Percentiles rank a stretch among this genome's conserved stretches.
phyloP scores from a whole-genome alignment of 345 rosid species.

The Trapa incisa region DNA sequence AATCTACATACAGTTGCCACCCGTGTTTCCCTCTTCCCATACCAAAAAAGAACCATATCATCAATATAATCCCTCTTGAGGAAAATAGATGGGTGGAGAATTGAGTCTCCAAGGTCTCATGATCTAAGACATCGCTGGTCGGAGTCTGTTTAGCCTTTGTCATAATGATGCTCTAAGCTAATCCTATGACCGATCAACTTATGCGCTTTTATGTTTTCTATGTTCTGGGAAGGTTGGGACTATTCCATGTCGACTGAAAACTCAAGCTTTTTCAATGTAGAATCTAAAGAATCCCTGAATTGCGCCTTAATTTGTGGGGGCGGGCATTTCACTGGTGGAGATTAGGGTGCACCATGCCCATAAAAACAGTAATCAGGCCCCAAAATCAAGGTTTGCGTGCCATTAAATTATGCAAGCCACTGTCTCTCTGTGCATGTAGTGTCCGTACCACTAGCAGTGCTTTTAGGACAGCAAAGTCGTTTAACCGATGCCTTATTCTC shows the following conservation, averaged over 20 bases:
- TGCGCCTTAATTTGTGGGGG: slow-evolving; percentile 43
- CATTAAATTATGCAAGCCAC: neutral
- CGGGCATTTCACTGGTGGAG: slow-evolving; percentile 17
- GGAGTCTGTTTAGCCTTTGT: no score
- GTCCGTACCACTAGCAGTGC: neutral
- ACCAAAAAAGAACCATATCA: no score
- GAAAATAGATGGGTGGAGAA: no score
- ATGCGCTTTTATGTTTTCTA: neutral
- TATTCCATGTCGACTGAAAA: neutral
- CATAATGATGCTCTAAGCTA: no score
- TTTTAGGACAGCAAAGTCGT: neutral
- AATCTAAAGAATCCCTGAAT: slow-evolving; percentile 24
- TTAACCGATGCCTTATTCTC: neutral
- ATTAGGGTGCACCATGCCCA: neutral
- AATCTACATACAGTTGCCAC: no score
- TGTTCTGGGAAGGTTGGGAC: neutral
- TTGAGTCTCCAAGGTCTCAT: no score
- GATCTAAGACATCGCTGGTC: no score
- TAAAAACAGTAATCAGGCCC: neutral
- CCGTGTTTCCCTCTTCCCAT: no score
- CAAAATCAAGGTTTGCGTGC: slow-evolving; percentile 2
- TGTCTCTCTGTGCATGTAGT: neutral
- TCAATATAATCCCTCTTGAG: no score
- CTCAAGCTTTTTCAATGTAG: neutral
- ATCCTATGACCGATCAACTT: no score